Percentiles rank a stretch among this genome's conserved stretches.
Conservation (phyloP, 2,329 filamentous ascomycete genomes). For the Pseudogymnoascus sp. region DNA sequence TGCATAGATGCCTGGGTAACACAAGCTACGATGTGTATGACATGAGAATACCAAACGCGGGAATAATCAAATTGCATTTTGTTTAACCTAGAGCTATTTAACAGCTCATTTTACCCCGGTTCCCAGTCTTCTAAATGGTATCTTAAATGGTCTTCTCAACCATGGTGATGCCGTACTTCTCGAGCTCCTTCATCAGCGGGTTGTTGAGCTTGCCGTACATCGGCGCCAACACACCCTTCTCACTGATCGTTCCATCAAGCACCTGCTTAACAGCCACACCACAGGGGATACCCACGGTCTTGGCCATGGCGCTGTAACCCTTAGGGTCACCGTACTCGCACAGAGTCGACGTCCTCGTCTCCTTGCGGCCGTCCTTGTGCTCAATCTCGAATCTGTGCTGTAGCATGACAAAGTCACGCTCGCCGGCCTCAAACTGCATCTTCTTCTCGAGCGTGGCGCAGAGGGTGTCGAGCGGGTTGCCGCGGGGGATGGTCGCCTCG, state of each 20-base stretch:
- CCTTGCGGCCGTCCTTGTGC: constrained; percentile 67
- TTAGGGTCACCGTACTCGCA: constrained; percentile 71
- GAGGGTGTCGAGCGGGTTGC: constrained; percentile 82
- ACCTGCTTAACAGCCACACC: constrained; percentile 72
- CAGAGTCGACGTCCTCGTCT: constrained; percentile 75
- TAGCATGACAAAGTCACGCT: constrained; percentile 77
- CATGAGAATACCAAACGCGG: not conserved
- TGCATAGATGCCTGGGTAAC: not conserved
- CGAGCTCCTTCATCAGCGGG: constrained; percentile 69
- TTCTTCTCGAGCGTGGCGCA: constrained; percentile 84
- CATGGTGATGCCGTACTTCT: constrained; percentile 67
- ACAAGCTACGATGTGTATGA: not conserved
- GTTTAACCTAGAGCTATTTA: not conserved
- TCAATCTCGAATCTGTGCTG: constrained; percentile 82
- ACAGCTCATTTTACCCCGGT: not conserved
- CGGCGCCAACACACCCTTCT: constrained; percentile 70
- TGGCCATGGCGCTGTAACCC: constrained; percentile 79
- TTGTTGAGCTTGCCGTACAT: constrained; percentile 65
- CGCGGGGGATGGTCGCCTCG: constrained; percentile 60
- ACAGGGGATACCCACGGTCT: constrained; percentile 69
- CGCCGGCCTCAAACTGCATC: constrained; percentile 77
- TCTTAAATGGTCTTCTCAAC: constrained; percentile 55
- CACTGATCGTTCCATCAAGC: constrained; percentile 62
- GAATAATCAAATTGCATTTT: constrained; percentile 2
- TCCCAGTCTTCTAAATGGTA: not conserved